Base-by-base conservation (phyloP, 2,329 filamentous ascomycete genomes). In the Trichothecium sympodiale region DNA sequence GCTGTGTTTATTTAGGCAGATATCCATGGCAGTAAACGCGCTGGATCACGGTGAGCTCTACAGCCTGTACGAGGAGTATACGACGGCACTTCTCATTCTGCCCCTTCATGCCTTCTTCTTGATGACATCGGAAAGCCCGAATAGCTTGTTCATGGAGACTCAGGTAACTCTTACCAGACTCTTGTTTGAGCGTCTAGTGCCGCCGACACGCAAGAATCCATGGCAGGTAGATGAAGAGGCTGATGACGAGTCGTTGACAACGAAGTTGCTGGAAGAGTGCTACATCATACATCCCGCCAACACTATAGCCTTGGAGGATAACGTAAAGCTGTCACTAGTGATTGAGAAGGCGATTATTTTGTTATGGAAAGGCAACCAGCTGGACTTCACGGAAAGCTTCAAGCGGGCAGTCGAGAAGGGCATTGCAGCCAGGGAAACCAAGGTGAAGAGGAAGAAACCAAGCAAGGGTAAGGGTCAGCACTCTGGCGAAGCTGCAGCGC, bases 271-370 rank as follows among this genome's bases (percentile, higher is more conserved):
- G 29, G 60, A 68, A 48, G 52, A 63, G 30, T 78, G 77, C 47
- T 88, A 77, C 52, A 65, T 86, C 3, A 74, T 74, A 0, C 77
- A 70, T 43, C 64, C 79, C 0, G 80, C 83, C 2, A 77, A 73
- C 39, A 74, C 69, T 0, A 61, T 69, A 12, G 67, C 64, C 6
- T 55, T 70, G 1, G 68, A 74, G 15, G 81, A 86, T 42, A 88
- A 91, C 46, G 77, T 79, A 18, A 83, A 82, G 52, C 65, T 88
- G 27, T 78, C 79, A 2, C 56, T 88, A 8, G 54, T 83, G 20
- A 59, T 86, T 0, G 84, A 89, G 56, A 66, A 65, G 2, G 55
- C 85, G 34, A 48, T 84, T 20, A 66, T 77, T 31, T 57, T 77
- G 6, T 54, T 71, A 3, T 69, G 63, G 56, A 38, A 39, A 3